A percentile compares a stretch with the other conserved stretches of the same genome.
These are phyloP conservation scores for Nitzschia sp. DNA, from an alignment of 108 stramenopile species.

Conservation along the genomic window DNA sequence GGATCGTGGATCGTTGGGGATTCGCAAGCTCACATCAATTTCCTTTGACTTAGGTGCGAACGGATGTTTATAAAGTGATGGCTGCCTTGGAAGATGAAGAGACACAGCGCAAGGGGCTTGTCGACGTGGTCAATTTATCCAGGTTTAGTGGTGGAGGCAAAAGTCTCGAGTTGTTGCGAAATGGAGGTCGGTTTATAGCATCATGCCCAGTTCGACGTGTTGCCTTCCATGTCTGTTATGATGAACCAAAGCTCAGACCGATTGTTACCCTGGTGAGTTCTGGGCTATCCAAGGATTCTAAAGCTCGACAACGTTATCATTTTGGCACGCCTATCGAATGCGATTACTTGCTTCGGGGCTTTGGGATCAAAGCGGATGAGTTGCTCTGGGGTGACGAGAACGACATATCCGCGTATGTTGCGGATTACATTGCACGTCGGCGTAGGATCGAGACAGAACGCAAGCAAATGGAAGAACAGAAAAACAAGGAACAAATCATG, in stretches of 20 bases:
- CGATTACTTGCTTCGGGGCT: background rate
- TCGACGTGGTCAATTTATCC: background rate
- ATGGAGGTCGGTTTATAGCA: no score
- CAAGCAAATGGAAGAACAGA: background rate
- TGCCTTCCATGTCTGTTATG: background rate
- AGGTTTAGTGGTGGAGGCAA: no score
- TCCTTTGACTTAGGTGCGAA: no score
- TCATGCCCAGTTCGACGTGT: background rate
- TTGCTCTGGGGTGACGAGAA: background rate
- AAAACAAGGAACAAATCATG: background rate
- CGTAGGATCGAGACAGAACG: background rate
- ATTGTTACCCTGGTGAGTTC: background rate
- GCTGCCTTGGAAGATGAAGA: constrained; percentile 18
- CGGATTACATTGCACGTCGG: background rate
- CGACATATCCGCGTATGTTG: background rate
- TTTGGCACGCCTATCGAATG: background rate
- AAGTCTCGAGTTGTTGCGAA: no score
- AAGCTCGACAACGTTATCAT: background rate
- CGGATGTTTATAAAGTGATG: constrained; percentile 7
- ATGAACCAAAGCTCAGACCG: background rate
- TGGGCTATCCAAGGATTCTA: background rate
- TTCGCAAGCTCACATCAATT: no score
- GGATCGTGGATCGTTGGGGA: no score
- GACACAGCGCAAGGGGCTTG: constrained; percentile 10
- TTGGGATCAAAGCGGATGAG: background rate